phyloP scores from a whole-genome alignment of 2,329 filamentous ascomycete species.

The Huntiella abstrusa region DNA sequence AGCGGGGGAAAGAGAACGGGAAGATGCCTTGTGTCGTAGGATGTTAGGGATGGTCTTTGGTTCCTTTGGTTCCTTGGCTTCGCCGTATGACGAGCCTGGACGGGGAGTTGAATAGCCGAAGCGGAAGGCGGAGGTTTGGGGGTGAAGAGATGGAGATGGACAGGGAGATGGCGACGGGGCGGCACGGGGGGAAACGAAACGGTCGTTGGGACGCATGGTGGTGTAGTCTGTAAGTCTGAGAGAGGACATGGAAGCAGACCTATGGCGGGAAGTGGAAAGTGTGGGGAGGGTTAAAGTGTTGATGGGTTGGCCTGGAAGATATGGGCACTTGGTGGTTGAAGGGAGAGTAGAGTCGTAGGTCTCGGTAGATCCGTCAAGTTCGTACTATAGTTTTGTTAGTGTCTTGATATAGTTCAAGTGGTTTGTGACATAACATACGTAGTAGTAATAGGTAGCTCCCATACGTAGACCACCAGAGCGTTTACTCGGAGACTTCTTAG shows the following conservation, averaged over 20 bases:
- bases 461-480: constrained; percentile 59
- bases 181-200: constrained; percentile 50
- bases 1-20: constrained; percentile 28
- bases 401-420: neutral
- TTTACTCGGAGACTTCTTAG: constrained; percentile 25
- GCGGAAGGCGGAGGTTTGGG: constrained; percentile 6
- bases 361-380: constrained; percentile 61
- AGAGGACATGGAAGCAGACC: constrained; percentile 48
- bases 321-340: constrained; percentile 62
- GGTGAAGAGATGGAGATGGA: constrained; percentile 1
- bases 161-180: constrained; percentile 22
- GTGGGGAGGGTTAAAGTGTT: constrained; percentile 69
- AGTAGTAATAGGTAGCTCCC: constrained; percentile 91
- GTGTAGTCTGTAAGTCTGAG: constrained; percentile 39
- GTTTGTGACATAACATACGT: constrained; percentile 38
- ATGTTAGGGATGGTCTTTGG: constrained; percentile 6
- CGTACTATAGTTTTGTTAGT: constrained; percentile 39
- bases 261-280: constrained; percentile 39
- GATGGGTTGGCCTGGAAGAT: constrained; percentile 71
- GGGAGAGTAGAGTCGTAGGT: constrained; percentile 54
- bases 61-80: neutral
- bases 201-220: constrained; percentile 63
- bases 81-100: neutral
- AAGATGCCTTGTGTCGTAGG: constrained; percentile 22
- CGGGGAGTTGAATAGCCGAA: neutral